Evolutionary conservation across 2,329 filamentous ascomycete species (phyloP), one percentile per base, ranked within the genome.

Genomic region (Dothistroma pini): DNA sequence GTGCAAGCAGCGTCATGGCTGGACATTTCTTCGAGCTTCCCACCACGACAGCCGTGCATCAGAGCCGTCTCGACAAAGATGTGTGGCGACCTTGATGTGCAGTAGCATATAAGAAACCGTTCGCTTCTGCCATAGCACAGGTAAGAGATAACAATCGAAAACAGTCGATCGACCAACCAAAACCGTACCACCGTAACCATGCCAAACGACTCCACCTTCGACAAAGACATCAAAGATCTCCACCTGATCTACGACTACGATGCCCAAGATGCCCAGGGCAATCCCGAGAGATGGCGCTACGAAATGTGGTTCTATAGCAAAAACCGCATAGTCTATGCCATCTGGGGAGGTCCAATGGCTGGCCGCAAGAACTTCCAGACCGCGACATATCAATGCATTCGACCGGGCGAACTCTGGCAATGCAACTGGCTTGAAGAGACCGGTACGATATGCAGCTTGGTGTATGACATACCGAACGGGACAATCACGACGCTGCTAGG

Each of bases 391-490:
- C 83, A 85, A 67, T 86, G 83, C 70, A 79, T 86, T 31, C 77
- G 83, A 0, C 79, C 82, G 0, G 81, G 81, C 1, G 83, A 86
- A 69, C 68, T 85, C 0, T 86, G 83, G 83, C 83, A 86, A 66
- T 79, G 81, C 63, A 85, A 83, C 61, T 86, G 83, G 83, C 77
- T 86, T 1, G 83, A 86, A 60, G 83, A 86, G 71, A 86, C 83
- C 0, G 84, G 83, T 0, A 85, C 83, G 0, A 77, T 86, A 1
- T 80, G 79, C 57, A 84, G 80, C 1, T 70, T 84, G 0, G 81
- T 85, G 1, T 86, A 82, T 64, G 83, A 86, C 61, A 84, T 86
- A 44, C 68, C 74, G 0, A 71, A 76, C 7, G 72, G 76, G 57
- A 80, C 72, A 22, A 79, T 86, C 49, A 82, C 79, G 0, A 84